Evolutionary conservation across 1,284 basidiomycete species (phyloP), one percentile per base, ranked within the genome.

Genomic region (Ustilago vetiveriae): DNA sequence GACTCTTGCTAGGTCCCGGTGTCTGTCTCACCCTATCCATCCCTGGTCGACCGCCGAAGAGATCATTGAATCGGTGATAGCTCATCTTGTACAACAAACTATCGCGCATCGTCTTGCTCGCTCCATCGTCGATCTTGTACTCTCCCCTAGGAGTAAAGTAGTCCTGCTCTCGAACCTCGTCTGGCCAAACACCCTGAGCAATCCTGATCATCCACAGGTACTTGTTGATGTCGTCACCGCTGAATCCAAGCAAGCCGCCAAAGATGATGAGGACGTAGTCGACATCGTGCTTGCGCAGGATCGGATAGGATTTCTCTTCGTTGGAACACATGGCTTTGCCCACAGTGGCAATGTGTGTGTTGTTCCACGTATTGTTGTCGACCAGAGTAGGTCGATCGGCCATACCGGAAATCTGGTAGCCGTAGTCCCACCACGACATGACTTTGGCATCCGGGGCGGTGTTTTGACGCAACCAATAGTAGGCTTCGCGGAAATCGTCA

Each of bases 361-460:
- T 99, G 85, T 99, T 98, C 96, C 96, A 99, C 1, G 96, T 99
- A 83, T 98, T 98, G 85, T 98, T 98, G 84, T 98, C 96, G 10
- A 98, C 96, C 58, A 99, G 85, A 3, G 94, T 96, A n/a, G 92
- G 89, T 38, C 96, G 86, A 84, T 98, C 94, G 11, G 96, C 94
- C 92, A 98, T 97, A 44, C 96, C 96, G 38, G 94, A 92, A 79
- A 98, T 97, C 84, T 98, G 95, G 83, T 98, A 98, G 19, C 96
- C 96, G 78, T 98, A 99, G 84, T 99, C 96, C 96, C 96, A 98
- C 96, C 96, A 99, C 72, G 91, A 93, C 92, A 96, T 95, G 33
- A 98, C 89, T 40, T 98, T 94, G 13, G 93, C 89, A 71, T 92
- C 90, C 82, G 92, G 85, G 3, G 90, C 86, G 2, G 96, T 99